These are phyloP conservation scores for Malassezia globosa DNA, from an alignment of 1,284 basidiomycete genomes.

Conservation along the genomic window DNA sequence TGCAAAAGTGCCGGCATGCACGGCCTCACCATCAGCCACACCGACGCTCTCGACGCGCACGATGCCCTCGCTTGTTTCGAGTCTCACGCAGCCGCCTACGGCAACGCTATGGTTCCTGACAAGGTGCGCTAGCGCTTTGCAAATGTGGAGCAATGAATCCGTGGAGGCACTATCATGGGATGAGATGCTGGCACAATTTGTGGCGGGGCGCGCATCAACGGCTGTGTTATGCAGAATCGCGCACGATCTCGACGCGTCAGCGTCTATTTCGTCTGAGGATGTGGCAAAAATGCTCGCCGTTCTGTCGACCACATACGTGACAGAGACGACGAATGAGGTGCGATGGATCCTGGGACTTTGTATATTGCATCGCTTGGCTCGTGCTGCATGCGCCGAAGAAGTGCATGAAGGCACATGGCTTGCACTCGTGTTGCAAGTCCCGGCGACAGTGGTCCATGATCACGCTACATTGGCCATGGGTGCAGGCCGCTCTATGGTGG, in stretches of 20 bases:
- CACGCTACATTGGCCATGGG: constrained; percentile 6
- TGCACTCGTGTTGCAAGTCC: not conserved
- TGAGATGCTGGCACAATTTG: not conserved
- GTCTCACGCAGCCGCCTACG: not conserved
- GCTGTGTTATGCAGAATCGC: not conserved
- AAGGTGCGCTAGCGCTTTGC: not conserved
- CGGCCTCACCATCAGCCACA: no score
- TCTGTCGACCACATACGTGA: no score
- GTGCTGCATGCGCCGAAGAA: not conserved
- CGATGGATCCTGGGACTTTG: not conserved
- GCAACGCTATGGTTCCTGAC: not conserved
- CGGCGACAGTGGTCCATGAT: not conserved
- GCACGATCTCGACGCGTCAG: not conserved
- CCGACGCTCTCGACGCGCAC: not conserved
- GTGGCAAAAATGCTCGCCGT: no score
- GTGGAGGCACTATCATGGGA: not conserved
- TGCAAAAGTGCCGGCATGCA: no score
- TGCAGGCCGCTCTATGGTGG: constrained; percentile 6
- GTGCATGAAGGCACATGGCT: constrained; percentile 3
- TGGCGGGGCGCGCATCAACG: not conserved
- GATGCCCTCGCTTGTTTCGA: not conserved
- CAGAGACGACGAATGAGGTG: no score
- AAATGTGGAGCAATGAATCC: not conserved
- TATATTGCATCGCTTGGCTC: constrained; percentile 2
- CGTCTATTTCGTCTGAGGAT: not conserved